Conservation (phyloP, 805 yeast species). For the Wickerhamiella brachini region DNA sequence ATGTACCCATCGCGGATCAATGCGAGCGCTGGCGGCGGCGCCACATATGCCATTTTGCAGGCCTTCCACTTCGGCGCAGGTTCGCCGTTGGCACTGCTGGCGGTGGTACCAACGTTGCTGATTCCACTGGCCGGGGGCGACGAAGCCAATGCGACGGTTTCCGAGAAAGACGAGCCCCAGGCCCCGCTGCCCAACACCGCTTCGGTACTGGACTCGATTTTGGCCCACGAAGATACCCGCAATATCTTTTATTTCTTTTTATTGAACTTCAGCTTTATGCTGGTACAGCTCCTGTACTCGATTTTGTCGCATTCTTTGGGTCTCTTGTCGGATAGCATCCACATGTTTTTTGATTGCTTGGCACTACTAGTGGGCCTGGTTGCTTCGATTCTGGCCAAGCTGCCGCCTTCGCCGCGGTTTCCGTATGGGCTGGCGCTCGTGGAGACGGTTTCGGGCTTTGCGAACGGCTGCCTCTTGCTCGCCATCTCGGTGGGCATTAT, state of each 20-base stretch:
- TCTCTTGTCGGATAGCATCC: slow-evolving; percentile 80
- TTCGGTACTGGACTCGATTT: slow-evolving; percentile 23
- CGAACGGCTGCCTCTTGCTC: slow-evolving; percentile 77
- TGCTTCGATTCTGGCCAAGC: slow-evolving; percentile 58
- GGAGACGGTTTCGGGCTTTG: slow-evolving; percentile 88
- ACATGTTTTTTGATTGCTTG: slow-evolving; percentile 91
- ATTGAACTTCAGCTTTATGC: slow-evolving; percentile 84
- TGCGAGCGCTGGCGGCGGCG: slow-evolving; percentile 10
- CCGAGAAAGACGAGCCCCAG: background rate
- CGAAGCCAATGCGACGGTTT: background rate
- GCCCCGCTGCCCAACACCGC: background rate
- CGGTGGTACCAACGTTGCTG: slow-evolving; percentile 6
- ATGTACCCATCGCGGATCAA: slow-evolving; percentile 18
- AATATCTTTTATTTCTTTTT: slow-evolving; percentile 80
- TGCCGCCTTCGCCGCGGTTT: slow-evolving; percentile 49
- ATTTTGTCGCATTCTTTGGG: slow-evolving; percentile 88
- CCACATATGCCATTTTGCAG: slow-evolving; percentile 12
- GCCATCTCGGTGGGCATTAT: slow-evolving; percentile 84
- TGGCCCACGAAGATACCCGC: slow-evolving; percentile 56
- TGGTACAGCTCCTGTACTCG: slow-evolving; percentile 82
- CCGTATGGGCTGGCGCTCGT: slow-evolving; percentile 80
- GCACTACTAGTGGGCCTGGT: slow-evolving; percentile 79
- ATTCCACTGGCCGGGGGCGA: slow-evolving; percentile 8
- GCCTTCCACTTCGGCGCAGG: slow-evolving; percentile 13
- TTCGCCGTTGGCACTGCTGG: slow-evolving; percentile 3